Evolutionary conservation across 768 basidiomycete genomes (phyloP).

Genomic region (Macrolepiota albuminosa): DNA sequence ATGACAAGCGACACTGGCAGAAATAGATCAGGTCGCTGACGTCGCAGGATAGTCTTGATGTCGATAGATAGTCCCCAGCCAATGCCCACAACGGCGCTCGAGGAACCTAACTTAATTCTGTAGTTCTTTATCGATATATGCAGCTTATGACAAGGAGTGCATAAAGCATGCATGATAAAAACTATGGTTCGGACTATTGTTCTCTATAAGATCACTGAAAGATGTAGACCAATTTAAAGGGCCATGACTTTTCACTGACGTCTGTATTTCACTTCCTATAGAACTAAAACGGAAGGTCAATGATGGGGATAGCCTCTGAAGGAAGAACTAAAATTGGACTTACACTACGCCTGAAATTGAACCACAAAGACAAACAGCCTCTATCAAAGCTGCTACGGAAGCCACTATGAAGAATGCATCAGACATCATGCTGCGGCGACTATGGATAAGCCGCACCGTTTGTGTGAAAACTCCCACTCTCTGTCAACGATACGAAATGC

Average conservation of each 20-base stretch:
- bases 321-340: constrained; percentile 23
- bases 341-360: constrained; percentile 93
- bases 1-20: not conserved
- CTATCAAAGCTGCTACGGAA: constrained; percentile 97
- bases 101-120: not conserved
- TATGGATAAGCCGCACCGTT: constrained; percentile 51
- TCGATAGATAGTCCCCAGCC: not conserved
- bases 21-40: not conserved
- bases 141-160: not conserved
- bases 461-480: constrained; percentile 98
- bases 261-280: constrained; percentile 61
- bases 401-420: constrained; percentile 47
- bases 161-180: not conserved
- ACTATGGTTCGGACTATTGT: not conserved
- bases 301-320: not conserved
- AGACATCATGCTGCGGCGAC: not conserved
- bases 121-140: not conserved
- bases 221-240: not conserved
- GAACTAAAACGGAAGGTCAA: constrained; percentile 43
- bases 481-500: constrained; percentile 97
- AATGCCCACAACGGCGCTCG: not conserved
- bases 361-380: constrained; percentile 93
- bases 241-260: no score
- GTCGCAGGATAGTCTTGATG: not conserved
- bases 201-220: not conserved